Evolutionary conservation across 2,329 filamentous ascomycete genomes (phyloP).

Genomic region (Albophoma yamanashiensis): DNA sequence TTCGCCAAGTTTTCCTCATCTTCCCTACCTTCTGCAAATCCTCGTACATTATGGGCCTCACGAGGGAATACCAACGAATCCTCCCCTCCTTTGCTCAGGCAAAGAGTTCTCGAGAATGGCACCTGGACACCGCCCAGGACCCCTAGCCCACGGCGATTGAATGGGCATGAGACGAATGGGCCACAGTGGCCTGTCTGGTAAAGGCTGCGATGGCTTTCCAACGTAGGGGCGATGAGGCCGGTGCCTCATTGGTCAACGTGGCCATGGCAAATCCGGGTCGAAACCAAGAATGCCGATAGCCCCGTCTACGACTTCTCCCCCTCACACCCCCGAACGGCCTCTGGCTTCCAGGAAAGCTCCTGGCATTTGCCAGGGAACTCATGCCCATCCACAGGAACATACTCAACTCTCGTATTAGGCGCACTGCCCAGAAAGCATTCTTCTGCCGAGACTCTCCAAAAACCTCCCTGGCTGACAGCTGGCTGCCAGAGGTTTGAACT

Average conservation of each 20-base stretch:
- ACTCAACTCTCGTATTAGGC: not conserved
- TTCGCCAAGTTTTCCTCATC: not conserved
- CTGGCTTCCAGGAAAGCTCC: not conserved
- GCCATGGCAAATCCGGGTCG: not conserved
- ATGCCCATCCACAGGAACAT: not conserved
- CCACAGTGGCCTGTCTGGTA: not conserved
- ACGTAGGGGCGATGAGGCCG: slow-evolving; percentile 1
- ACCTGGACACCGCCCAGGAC: not conserved
- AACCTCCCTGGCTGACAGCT: not conserved
- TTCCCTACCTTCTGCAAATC: slow-evolving; percentile 1
- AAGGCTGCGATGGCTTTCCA: slow-evolving; percentile 5
- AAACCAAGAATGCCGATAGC: not conserved
- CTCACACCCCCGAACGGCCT: not conserved
- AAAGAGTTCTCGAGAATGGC: not conserved
- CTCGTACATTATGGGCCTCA: slow-evolving; percentile 2
- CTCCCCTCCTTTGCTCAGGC: not conserved
- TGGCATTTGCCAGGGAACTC: not conserved
- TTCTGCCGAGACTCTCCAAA: not conserved
- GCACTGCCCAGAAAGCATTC: not conserved
- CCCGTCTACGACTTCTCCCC: not conserved
- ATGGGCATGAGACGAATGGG: not conserved
- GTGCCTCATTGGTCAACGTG: not conserved
- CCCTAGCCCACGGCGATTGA: too few relatives aligned
- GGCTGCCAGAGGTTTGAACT: not conserved
- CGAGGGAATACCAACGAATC: not conserved